Percentiles rank a stretch among this genome's conserved stretches.
Conservation (phyloP, 441 rosid genomes). For the Populus hybrid region DNA sequence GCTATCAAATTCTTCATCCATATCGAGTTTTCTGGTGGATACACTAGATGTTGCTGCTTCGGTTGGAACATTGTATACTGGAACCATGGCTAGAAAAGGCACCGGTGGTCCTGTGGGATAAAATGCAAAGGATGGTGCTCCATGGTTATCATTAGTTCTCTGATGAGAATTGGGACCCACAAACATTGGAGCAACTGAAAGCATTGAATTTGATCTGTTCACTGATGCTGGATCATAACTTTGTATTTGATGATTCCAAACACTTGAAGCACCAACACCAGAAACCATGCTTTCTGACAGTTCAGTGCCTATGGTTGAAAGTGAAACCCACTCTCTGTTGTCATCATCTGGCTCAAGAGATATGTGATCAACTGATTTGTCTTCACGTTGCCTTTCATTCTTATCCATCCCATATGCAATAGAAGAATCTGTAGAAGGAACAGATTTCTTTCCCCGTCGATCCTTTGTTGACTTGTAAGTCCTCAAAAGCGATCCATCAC, state of each 20-base stretch:
- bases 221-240: conserved; percentile 55
- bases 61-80: conserved; percentile 43
- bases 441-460: conserved; percentile 51
- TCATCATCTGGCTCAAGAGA: conserved; percentile 14
- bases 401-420: conserved; percentile 36
- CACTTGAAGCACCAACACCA: conserved; percentile 25
- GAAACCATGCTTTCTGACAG: conserved; percentile 4
- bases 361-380: conserved; percentile 5
- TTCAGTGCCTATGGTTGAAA: conserved; percentile 11
- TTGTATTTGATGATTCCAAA: conserved; percentile 44
- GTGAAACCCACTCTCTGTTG: conserved; percentile 9
- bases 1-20: conserved; percentile 47
- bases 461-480: conserved; percentile 28
- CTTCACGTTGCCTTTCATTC: conserved; percentile 10
- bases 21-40: conserved; percentile 39
- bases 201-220: conserved; percentile 54
- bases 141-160: conserved; percentile 48
- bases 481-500: conserved; percentile 49
- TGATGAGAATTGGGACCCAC: conserved; percentile 55
- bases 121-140: conserved; percentile 43
- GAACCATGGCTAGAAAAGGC: conserved; percentile 62
- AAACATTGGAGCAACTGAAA: conserved; percentile 50
- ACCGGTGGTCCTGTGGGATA: conserved; percentile 75
- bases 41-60: conserved; percentile 43
- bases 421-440: conserved; percentile 38